Percentiles rank a stretch among this genome's conserved stretches.
Conservation (phyloP, 139 green algal genomes). For the Auxenochlorella pyrenoidosa region DNA sequence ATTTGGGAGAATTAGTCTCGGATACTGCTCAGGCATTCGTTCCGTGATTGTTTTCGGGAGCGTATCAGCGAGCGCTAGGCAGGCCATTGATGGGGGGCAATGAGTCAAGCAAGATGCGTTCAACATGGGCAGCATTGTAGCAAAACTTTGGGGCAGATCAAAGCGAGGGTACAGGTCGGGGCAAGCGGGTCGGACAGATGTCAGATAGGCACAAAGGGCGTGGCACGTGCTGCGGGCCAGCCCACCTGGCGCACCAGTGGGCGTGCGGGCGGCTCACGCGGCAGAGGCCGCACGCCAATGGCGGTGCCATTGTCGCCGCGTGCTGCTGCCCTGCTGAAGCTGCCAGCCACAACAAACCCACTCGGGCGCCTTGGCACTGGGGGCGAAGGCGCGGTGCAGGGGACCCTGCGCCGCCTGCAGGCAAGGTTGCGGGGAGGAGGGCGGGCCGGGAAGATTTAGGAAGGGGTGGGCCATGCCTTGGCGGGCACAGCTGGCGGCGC, state of each 20-base stretch:
- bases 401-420: neutral
- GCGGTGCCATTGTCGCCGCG: neutral
- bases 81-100: no score
- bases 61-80: no score
- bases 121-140: no score
- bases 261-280: neutral
- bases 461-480: neutral
- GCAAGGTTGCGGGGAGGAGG: neutral
- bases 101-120: no score
- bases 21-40: no score
- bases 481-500: no score
- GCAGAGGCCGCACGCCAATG: neutral
- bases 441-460: neutral
- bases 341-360: conserved; percentile 35
- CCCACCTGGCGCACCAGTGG: neutral
- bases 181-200: no score
- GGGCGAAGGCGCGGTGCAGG: neutral
- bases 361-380: neutral
- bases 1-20: no score
- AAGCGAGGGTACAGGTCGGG: no score
- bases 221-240: neutral
- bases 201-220: no score
- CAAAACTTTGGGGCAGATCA: no score
- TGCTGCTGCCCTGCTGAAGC: neutral
- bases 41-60: no score